Evolutionary conservation across 345 rosid species (phyloP), one percentile per base, ranked within the genome.

Genomic region (Rhodomyrtus tomentosa): DNA sequence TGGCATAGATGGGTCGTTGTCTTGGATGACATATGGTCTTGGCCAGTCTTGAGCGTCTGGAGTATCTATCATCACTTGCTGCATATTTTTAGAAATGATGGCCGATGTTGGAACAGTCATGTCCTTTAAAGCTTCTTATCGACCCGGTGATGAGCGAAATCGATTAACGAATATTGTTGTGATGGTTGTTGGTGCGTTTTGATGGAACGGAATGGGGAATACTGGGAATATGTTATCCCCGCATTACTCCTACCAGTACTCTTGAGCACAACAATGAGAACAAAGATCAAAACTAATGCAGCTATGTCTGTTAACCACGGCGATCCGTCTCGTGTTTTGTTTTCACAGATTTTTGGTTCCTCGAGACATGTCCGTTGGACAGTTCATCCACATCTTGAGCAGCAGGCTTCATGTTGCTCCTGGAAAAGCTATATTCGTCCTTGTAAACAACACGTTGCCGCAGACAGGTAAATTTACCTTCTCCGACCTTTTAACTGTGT

Each of bases 321-420:
- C 5, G 1, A 0, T 68, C 20, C 48, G 45, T 68, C 5, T 11
- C 3, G 50, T 49, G 50, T 49, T 68, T 83, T 83, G 15, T 25
- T 22, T 72, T 84, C 55, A 50, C 86, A 96, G 98, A 88, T 95
- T 89, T 88, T 91, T 95, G 90, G 96, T 95, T 90, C 98, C 98
- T 72, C 88, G 98, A 82, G 98, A 95, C 86, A 95, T 93, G 97
- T 92, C 98, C 2, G 93, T 95, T 22, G 99, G 99, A 20, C 98
- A 96, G 74, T 96, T 93, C 88, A 93, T 93, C 73, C 93, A 94
- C 90, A 86, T 96, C 10, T 86, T 95, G 84, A 91, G 98, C 88
- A 82, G 79, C 81, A 92, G 99, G 86, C 94, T 95, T 83, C 93
- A 85, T 1, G 86, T 94, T 84, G 81, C 90, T 73, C 95, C 95